A percentile compares a stretch with the other conserved stretches of the same genome.
These are phyloP conservation scores for Malus hybrid DNA, from an alignment of 331 rosid species.

Conservation along the genomic window DNA sequence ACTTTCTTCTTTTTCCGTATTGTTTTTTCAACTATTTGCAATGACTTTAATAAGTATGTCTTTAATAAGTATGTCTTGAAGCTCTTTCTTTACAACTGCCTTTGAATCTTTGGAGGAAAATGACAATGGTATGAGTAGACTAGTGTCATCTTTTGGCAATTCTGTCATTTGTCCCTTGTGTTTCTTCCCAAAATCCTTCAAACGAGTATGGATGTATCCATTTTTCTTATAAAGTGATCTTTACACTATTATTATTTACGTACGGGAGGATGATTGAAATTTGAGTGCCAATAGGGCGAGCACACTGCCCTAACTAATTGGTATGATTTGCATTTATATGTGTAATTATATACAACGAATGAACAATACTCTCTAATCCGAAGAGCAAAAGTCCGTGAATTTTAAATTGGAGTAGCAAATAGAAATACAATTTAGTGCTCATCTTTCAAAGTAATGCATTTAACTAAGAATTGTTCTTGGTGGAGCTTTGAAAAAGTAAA, in stretches of 20 bases:
- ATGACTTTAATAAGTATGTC: not conserved
- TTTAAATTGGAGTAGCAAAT: not conserved
- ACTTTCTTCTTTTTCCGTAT: not conserved
- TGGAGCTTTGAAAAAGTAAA: too few species aligned
- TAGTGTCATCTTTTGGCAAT: not conserved
- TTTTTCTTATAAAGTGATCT: not conserved
- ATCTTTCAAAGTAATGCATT: not conserved
- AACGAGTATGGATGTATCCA: not conserved
- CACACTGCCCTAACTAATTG: fast-evolving
- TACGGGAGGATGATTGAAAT: not conserved
- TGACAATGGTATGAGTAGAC: not conserved
- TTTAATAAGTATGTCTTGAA: not conserved
- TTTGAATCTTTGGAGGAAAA: not conserved
- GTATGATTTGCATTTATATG: too few species aligned
- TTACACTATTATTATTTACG: too few species aligned
- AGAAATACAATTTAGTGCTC: not conserved
- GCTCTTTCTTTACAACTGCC: not conserved
- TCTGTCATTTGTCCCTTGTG: too few species aligned
- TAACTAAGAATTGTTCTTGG: not conserved
- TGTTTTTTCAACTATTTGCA: not conserved
- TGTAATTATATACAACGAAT: not conserved
- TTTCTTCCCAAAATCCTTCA: too few species aligned
- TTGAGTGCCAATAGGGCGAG: not conserved
- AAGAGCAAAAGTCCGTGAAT: too few species aligned
- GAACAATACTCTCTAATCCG: too few species aligned